Percentiles rank a stretch among this genome's conserved stretches.
Conservation (phyloP, 352 stramenopile species). For the Globisporangium nodosum region DNA sequence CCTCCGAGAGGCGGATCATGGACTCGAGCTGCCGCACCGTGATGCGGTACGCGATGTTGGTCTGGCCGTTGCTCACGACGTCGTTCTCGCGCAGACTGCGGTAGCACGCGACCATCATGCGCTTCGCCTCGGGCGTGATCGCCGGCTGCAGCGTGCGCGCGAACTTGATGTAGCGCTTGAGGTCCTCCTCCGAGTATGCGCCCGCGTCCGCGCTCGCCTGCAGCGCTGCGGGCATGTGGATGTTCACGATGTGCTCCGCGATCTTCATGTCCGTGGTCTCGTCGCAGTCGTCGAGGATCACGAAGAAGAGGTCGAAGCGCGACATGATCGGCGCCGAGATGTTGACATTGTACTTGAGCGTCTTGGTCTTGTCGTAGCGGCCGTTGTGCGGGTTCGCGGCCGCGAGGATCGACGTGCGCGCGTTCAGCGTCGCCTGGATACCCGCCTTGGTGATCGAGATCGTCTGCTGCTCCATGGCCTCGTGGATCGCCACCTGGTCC, state of each 20-base stretch:
- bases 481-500: slow-evolving; percentile 98
- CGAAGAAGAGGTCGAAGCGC: slow-evolving; percentile 99
- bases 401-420: slow-evolving; percentile 98
- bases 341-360: slow-evolving; percentile 87
- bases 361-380: slow-evolving; percentile 90
- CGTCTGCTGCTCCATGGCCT: slow-evolving; percentile 99
- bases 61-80: slow-evolving; percentile 88
- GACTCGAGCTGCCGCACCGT: slow-evolving; percentile 98
- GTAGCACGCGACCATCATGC: slow-evolving; percentile 97
- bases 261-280: slow-evolving; percentile 93
- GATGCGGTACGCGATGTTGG: slow-evolving; percentile 97
- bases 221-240: slow-evolving; percentile 85
- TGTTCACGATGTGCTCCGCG: slow-evolving; percentile 96
- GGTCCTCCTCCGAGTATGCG: slow-evolving; percentile 71
- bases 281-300: slow-evolving; percentile 97
- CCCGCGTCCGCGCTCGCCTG: slow-evolving; percentile 19
- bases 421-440: slow-evolving; percentile 99
- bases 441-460: slow-evolving; percentile 98
- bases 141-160: slow-evolving; percentile 66
- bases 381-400: slow-evolving; percentile 98
- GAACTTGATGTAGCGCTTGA: slow-evolving; percentile 96
- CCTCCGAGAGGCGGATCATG: slow-evolving; percentile 97
- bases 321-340: slow-evolving; percentile 97
- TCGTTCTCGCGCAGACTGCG: slow-evolving; percentile 95
- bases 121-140: slow-evolving; percentile 74